These are phyloP conservation scores for Platanus orientalis DNA, from an alignment of 164 flowering plant genomes.

Conservation along the genomic window DNA sequence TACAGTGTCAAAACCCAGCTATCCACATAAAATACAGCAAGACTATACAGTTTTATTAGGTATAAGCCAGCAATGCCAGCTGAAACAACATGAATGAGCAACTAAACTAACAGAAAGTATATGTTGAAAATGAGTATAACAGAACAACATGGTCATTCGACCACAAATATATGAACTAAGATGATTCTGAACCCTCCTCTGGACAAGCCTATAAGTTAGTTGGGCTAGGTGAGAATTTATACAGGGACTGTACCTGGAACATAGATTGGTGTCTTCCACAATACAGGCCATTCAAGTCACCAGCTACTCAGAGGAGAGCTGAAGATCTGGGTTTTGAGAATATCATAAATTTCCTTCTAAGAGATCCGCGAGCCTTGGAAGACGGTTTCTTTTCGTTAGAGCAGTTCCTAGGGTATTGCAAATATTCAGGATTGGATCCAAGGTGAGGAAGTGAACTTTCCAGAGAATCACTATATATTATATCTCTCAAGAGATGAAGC, in stretches of 20 bases:
- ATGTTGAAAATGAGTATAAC: not conserved
- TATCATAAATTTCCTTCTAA: constrained; percentile 19
- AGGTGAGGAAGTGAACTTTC: constrained; percentile 16
- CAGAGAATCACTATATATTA: constrained; percentile 15
- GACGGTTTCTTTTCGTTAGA: constrained; percentile 20
- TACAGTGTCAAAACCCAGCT: not conserved
- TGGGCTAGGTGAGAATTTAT: not conserved
- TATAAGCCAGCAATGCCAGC: constrained; percentile 10
- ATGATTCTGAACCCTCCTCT: not conserved
- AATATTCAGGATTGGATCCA: constrained; percentile 11
- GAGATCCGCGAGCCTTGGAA: constrained; percentile 23
- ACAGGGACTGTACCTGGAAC: not conserved
- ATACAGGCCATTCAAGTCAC: not conserved
- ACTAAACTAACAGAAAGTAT: not conserved
- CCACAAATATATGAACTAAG: not conserved
- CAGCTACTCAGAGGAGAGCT: constrained; percentile 9
- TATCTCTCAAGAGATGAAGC: constrained; percentile 49
- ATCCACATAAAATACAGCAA: not conserved
- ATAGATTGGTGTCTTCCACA: not conserved
- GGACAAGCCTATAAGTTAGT: constrained; percentile 4
- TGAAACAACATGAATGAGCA: constrained; percentile 11
- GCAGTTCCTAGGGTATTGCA: constrained; percentile 7
- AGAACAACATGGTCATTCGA: not conserved
- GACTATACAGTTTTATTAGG: constrained; percentile 3
- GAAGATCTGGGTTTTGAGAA: constrained; percentile 19